Evolutionary conservation across 306 rosid genomes (phyloP), one percentile per base, ranked within the genome.

Genomic region (Glycine soja): DNA sequence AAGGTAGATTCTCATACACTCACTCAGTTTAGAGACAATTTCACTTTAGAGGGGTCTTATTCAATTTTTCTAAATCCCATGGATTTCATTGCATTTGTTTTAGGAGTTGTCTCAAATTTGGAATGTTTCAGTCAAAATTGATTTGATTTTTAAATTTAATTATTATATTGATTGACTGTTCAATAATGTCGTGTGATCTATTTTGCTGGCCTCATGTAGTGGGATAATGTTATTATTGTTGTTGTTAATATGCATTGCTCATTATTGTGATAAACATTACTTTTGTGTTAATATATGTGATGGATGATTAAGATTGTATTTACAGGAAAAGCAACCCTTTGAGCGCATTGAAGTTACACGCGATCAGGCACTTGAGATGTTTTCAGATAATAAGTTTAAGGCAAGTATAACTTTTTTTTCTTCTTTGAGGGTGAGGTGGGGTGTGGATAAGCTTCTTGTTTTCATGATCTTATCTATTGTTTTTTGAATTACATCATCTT

Each of bases 271-370:
- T 45, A 13, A 24, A 34, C 59, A 48, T 5, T 36, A 34, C 7
- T 72, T 80, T 86, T 72, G 61, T 58, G 75, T 45, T 66, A 34
- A 58, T 65, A 12, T 62, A 57, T 46, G 74, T 75, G 51, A 67
- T 70, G 34, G 54, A 4, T 75, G 64, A 42, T 64, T 32, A 40
- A 43, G 32, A 52, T 80, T 65, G 72, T 13, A 43, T 71, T 57
- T 81, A 24, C 97, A 95, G 99, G 95, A 84, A 50, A 91, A 85
- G 70, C 99, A 95, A 79, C 95, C 99, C 48, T 95, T 95, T 83
- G 95, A 95, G 86, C 97, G 99, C 62, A 89, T 95, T 87, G 99
- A 95, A 88, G 99, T 95, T 30, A 69, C 97, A 58, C 90, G 89
- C 18, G 97, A 92, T 30, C 95, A 93, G 68, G 99, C 99, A 1